phyloP scores from a whole-genome alignment of 2,329 filamentous ascomycete genomes.

The Hymenoscyphus infarciens region DNA sequence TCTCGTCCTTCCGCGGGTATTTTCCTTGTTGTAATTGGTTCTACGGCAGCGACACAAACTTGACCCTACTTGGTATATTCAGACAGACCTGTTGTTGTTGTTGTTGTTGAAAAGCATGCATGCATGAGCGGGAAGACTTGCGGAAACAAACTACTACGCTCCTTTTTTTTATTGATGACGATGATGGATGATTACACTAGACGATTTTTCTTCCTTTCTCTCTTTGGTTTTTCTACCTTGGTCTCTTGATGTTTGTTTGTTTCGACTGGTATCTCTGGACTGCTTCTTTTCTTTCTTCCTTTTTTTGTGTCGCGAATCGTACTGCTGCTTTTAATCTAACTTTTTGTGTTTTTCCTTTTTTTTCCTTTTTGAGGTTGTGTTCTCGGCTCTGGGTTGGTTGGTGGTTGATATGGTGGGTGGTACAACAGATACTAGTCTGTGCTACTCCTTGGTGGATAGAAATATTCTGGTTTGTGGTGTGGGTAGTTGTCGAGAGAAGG shows the following conservation, averaged over 20 bases:
- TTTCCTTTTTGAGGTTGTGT: too few species aligned
- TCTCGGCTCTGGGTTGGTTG: too few species aligned
- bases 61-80: constrained; percentile 8
- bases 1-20: background rate
- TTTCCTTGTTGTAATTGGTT: constrained; percentile 16
- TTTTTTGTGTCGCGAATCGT: too few species aligned
- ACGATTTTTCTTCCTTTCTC: constrained; percentile 28
- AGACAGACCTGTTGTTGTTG: constrained; percentile 3
- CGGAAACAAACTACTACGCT: constrained; percentile 19
- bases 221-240: constrained; percentile 7
- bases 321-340: too few species aligned
- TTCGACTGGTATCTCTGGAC: background rate
- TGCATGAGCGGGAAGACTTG: constrained; percentile 1
- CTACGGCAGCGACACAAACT: constrained; percentile 5
- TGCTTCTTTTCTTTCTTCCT: background rate
- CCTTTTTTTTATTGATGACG: constrained; percentile 24
- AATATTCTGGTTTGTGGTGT: too few species aligned
- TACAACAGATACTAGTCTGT: too few species aligned
- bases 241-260: constrained; percentile 7
- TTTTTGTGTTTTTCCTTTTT: too few species aligned
- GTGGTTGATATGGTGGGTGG: too few species aligned
- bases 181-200: constrained; percentile 30
- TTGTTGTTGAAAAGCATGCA: constrained; percentile 9
- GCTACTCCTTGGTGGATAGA: too few species aligned
- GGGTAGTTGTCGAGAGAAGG: too few species aligned